A percentile compares a stretch with the other conserved stretches of the same genome.
Evolutionary conservation across 305 asterid genomes (phyloP).

Genomic region (Solanum hybrid): DNA sequence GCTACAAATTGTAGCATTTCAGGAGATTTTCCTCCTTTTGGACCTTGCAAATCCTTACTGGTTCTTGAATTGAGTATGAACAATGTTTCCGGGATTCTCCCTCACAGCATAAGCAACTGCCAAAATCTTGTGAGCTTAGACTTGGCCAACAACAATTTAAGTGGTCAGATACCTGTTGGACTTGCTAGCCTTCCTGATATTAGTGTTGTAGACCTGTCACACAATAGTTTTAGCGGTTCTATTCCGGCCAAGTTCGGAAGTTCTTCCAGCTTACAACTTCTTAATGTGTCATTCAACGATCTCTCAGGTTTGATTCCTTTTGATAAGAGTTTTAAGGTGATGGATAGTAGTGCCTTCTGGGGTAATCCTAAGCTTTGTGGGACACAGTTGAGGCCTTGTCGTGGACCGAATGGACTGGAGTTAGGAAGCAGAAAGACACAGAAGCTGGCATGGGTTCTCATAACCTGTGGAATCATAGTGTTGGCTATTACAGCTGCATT

Average conservation of each 20-base stretch:
- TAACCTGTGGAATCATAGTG: constrained; percentile 49
- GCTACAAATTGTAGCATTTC: constrained; percentile 57
- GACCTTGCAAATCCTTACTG: constrained; percentile 40
- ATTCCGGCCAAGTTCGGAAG: constrained; percentile 43
- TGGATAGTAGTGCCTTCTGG: constrained; percentile 57
- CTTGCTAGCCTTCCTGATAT: constrained; percentile 52
- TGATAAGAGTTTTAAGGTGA: constrained; percentile 26
- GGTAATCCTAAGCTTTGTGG: constrained; percentile 91
- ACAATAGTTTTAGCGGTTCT: constrained; percentile 44
- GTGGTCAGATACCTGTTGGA: constrained; percentile 51
- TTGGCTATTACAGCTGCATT: constrained; percentile 37
- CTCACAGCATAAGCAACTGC: constrained; percentile 54
- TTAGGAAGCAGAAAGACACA: constrained; percentile 65
- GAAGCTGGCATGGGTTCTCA: constrained; percentile 77
- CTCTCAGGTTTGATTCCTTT: constrained; percentile 71
- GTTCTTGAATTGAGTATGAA: constrained; percentile 69
- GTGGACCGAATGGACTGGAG: constrained; percentile 44
- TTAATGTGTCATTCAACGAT: constrained; percentile 72
- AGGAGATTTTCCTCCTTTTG: constrained; percentile 61
- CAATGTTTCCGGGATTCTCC: constrained; percentile 49
- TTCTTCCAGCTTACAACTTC: constrained; percentile 43
- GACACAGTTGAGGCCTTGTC: constrained; percentile 44
- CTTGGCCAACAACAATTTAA: constrained; percentile 49
- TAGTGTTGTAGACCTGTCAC: constrained; percentile 52
- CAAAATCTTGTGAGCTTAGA: constrained; percentile 47